These are phyloP conservation scores for Leersia perrieri DNA, from an alignment of 176 grass and related monocot genomes.

Conservation along the genomic window DNA sequence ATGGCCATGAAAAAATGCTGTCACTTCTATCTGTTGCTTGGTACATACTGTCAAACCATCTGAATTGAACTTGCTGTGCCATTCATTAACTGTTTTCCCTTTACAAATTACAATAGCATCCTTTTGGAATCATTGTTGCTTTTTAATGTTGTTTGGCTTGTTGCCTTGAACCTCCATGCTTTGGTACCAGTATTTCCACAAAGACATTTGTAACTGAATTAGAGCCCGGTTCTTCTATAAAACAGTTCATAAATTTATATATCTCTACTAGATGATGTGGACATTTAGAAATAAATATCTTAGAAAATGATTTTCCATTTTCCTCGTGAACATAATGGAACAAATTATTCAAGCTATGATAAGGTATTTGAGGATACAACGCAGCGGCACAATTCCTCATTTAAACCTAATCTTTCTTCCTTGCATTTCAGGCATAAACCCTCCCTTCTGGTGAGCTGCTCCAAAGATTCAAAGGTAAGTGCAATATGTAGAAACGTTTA, in stretches of 20 bases:
- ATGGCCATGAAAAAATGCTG: slow-evolving; percentile 76
- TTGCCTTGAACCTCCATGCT: slow-evolving; percentile 12
- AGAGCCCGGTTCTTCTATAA: not conserved
- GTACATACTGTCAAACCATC: slow-evolving; percentile 38
- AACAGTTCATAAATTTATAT: not conserved
- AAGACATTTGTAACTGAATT: slow-evolving; percentile 1
- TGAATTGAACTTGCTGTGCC: slow-evolving; percentile 6
- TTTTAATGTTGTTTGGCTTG: not conserved
- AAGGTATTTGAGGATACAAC: not conserved
- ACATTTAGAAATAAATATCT: not conserved
- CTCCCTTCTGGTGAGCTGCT: slow-evolving; percentile 83
- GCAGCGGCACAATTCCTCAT: not conserved
- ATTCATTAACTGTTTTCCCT: not conserved
- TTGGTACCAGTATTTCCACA: not conserved
- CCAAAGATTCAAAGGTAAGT: slow-evolving; percentile 87
- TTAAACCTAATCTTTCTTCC: not conserved
- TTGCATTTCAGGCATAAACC: slow-evolving; percentile 73
- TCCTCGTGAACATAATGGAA: not conserved
- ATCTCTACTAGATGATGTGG: not conserved
- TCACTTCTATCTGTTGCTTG: slow-evolving; percentile 80
- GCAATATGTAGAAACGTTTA: not conserved
- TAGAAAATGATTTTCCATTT: not conserved
- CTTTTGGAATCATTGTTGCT: not conserved
- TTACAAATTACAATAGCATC: slow-evolving; percentile 11
- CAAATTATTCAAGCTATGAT: not conserved